These are phyloP conservation scores for Syncephalastrum monosporum DNA, from an alignment of 371 early-diverging fungal genomes.

Conservation along the genomic window DNA sequence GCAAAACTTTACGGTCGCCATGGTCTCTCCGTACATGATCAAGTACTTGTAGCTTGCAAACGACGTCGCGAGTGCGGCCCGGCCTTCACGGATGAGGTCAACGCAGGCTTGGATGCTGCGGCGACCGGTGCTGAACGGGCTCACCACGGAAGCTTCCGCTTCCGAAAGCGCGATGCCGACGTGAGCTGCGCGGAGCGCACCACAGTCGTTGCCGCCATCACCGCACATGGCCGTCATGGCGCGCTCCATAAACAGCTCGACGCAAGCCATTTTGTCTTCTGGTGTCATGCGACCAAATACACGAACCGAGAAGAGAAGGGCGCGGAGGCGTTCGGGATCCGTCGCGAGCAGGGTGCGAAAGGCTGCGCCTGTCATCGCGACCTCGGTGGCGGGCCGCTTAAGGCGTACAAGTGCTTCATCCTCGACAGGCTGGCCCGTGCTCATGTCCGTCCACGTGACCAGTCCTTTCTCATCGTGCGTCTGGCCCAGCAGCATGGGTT, in stretches of 20 bases:
- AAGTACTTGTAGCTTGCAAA: conserved; percentile 79
- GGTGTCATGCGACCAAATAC: conserved; percentile 83
- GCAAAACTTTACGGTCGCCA: conserved; percentile 58
- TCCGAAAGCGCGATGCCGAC: conserved; percentile 92
- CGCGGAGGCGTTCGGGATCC: conserved; percentile 27
- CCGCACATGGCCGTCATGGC: conserved; percentile 92
- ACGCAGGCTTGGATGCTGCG: conserved; percentile 67
- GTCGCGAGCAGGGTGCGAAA: conserved; percentile 45
- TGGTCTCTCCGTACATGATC: conserved; percentile 74
- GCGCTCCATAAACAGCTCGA: conserved; percentile 51
- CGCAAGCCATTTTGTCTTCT: conserved; percentile 63
- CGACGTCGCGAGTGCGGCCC: conserved; percentile 71
- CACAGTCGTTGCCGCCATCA: conserved; percentile 99
- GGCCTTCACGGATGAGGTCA: conserved; percentile 66
- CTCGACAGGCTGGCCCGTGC: conserved; percentile 14
- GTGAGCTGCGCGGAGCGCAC: conserved; percentile 89
- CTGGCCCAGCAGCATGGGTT: conserved; percentile 61
- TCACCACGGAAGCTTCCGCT: conserved; percentile 77
- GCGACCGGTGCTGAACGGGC: conserved; percentile 74
- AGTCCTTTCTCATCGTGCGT: conserved; percentile 62
- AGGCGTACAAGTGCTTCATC: conserved; percentile 10
- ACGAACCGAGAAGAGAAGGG: conserved; percentile 49
- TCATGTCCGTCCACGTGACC: conserved; percentile 26
- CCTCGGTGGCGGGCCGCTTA: conserved; percentile 31
- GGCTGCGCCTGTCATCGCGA: conserved; percentile 69